Conservation (phyloP, 2,329 filamentous ascomycete species). For the Phyllosticta citrichinensis region DNA sequence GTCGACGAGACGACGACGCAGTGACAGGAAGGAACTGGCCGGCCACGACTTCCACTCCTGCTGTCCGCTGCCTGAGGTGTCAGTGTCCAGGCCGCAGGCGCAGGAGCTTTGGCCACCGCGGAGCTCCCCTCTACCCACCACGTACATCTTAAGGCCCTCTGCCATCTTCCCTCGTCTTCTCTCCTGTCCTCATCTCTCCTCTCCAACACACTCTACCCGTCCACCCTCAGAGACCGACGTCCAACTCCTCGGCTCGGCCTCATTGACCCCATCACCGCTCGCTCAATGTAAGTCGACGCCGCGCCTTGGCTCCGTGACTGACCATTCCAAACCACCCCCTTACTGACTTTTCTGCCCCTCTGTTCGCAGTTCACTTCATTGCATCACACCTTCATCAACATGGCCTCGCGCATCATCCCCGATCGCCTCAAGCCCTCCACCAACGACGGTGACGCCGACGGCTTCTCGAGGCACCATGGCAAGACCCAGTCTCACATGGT, state of each 20-base stretch:
- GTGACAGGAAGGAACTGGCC: too few species aligned
- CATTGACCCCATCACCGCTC: neutral
- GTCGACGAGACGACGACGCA: constrained; percentile 4
- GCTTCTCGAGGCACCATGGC: constrained; percentile 60
- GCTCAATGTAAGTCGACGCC: constrained; percentile 1
- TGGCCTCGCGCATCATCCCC: constrained; percentile 65
- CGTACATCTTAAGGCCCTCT: constrained; percentile 10
- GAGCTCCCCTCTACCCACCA: constrained; percentile 8
- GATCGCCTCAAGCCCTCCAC: constrained; percentile 65
- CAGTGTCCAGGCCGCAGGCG: neutral
- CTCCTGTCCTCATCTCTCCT: constrained; percentile 1
- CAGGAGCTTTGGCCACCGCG: constrained; percentile 7
- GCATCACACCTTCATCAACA: constrained; percentile 28
- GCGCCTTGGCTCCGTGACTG: neutral
- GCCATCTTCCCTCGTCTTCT: constrained; percentile 4
- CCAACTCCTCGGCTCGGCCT: neutral
- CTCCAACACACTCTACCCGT: neutral
- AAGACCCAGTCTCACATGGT: constrained; percentile 82
- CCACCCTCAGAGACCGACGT: neutral
- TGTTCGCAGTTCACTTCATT: neutral
- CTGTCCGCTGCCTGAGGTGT: neutral
- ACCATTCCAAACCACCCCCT: constrained; percentile 7
- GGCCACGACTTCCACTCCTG: constrained; percentile 1
- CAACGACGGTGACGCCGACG: constrained; percentile 23
- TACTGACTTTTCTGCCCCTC: neutral